Percentiles rank a stretch among this genome's conserved stretches.
Evolutionary conservation across 305 asterid species (phyloP).

Genomic region (Rubia peregrina): DNA sequence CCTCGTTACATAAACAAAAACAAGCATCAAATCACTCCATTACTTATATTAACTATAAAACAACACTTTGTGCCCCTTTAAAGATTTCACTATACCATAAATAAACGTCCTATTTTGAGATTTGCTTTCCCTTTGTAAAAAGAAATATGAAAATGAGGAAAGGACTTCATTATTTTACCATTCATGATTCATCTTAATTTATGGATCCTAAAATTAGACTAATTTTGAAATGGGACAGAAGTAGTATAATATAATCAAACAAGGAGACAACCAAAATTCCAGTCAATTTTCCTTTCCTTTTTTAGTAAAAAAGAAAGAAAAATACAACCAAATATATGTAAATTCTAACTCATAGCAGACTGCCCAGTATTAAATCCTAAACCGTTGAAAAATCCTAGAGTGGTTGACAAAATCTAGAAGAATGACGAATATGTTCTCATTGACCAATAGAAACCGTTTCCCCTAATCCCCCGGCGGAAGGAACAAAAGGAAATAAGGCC

Average conservation of each 20-base stretch:
- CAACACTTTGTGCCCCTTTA: not conserved
- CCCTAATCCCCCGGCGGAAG: not conserved
- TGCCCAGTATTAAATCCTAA: not conserved
- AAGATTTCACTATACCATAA: not conserved
- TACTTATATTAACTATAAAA: too few relatives aligned
- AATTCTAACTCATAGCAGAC: not conserved
- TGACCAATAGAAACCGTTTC: not conserved
- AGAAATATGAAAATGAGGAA: not conserved
- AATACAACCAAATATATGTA: not conserved
- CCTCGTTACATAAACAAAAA: too few relatives aligned
- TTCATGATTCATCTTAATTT: not conserved
- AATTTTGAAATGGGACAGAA: not conserved
- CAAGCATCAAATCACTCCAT: too few relatives aligned
- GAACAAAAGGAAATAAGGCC: not conserved
- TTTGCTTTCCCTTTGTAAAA: not conserved
- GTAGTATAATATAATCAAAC: not conserved
- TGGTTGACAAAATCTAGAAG: not conserved
- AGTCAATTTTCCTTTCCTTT: not conserved
- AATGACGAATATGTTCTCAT: not conserved
- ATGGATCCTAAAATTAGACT: not conserved
- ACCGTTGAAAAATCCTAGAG: not conserved
- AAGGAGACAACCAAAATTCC: not conserved
- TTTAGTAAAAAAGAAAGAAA: not conserved
- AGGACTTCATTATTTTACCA: not conserved
- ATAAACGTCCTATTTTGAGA: not conserved